Evolutionary conservation across 2,329 filamentous ascomycete genomes (phyloP), one percentile per base, ranked within the genome.

Genomic region (Venturiaceae sp.): DNA sequence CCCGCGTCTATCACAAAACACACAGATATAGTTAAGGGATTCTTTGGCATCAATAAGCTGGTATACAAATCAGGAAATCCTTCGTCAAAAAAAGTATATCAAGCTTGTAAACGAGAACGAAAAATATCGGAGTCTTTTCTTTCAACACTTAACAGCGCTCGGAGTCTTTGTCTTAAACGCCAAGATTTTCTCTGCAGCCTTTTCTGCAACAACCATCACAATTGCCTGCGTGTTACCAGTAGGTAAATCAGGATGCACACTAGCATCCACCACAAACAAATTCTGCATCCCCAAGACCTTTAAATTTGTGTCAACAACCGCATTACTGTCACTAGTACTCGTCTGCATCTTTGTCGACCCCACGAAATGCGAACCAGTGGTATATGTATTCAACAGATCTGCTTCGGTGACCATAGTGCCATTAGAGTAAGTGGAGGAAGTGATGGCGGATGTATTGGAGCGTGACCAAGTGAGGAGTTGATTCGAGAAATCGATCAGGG

Each of bases 161-260:
- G n/a, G n/a, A n/a, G n/a, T 50, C 44, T 30, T 30, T 5, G 7
- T 50, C 44, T 30, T 30, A 13, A 50, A 30, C 13, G 44, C 44
- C 26, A 50, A 32, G 30, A 50, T 50, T 26, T n/a, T 39, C 52
- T 34, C 52, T 50, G 69, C 44, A 13, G 44, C 67, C 62, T 64
- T 71, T 52, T 69, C 70, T 23, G 71, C 71, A 60, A 72, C 60
- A 16, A 71, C 71, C 62, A 72, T 72, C 1, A 74, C 63, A n/a
- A 64, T 72, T 8, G 65, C 63, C 39, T 62, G 67, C 57, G 71
- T 59, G 67, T 73, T 70, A 16, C 69, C 71, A 34, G 65, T 66
- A 11, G 71, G 66, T 58, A 72, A 67, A 58, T 63, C 65, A 26
- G 65, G 65, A 5, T 73, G 60, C 1, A 69, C 61, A 46, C 69